Percentiles rank a stretch among this genome's conserved stretches.
Evolutionary conservation across 2,329 filamentous ascomycete genomes (phyloP).

Genomic region (Xylaria sp.): DNA sequence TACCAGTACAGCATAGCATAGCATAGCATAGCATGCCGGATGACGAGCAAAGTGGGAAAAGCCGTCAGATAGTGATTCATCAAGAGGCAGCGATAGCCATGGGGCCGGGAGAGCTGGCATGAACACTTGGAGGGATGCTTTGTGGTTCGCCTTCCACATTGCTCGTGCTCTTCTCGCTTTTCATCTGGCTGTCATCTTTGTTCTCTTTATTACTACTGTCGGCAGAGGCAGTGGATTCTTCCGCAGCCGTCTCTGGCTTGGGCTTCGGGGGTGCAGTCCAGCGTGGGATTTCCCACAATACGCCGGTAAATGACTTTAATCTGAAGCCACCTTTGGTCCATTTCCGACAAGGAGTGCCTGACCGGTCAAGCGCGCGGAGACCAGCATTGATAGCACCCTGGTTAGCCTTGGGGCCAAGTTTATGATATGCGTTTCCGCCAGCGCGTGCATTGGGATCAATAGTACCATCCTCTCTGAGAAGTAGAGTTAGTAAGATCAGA

Average conservation of each 20-base stretch:
- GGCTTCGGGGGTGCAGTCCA: constrained; percentile 71
- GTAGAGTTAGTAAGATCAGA: constrained; percentile 12
- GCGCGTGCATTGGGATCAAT: constrained; percentile 66
- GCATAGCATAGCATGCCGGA: constrained; percentile 12
- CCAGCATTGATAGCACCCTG: constrained; percentile 97
- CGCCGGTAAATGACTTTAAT: constrained; percentile 82
- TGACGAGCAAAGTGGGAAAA: constrained; percentile 9
- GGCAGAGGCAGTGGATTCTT: constrained; percentile 59
- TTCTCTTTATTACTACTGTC: constrained; percentile 72
- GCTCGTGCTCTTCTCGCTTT: constrained; percentile 57
- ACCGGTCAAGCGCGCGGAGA: constrained; percentile 90
- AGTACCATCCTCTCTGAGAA: constrained; percentile 68
- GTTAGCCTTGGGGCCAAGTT: constrained; percentile 95
- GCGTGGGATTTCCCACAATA: constrained; percentile 42
- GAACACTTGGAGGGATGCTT: constrained; percentile 60
- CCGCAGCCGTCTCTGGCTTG: constrained; percentile 57
- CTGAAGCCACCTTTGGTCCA: constrained; percentile 87
- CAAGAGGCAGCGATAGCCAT: constrained; percentile 60
- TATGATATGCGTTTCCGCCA: constrained; percentile 70
- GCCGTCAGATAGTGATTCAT: constrained; percentile 28
- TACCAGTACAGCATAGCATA: constrained; percentile 16
- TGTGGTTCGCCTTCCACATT: constrained; percentile 64
- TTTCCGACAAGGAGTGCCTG: constrained; percentile 89
- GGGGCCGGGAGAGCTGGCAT: constrained; percentile 64
- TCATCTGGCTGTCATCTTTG: constrained; percentile 65